A percentile compares a stretch with the other conserved stretches of the same genome.
These are phyloP conservation scores for Penicillium coprophilum DNA, from an alignment of 495 filamentous ascomycete species.

Conservation along the genomic window DNA sequence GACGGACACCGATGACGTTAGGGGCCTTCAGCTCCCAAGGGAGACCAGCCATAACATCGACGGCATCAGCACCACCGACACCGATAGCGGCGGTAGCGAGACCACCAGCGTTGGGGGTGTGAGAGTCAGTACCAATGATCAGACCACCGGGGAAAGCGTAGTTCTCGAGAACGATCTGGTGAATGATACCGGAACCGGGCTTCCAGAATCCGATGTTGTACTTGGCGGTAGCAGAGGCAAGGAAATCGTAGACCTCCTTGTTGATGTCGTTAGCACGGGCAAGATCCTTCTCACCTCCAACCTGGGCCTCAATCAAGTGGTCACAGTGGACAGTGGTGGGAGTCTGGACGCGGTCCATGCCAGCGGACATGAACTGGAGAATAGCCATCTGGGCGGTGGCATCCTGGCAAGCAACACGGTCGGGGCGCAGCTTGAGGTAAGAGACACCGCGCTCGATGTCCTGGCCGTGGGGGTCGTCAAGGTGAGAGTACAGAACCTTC, in stretches of 20 bases:
- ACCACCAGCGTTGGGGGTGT: constrained; percentile 98
- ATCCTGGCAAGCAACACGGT: constrained; percentile 99
- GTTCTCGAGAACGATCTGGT: constrained; percentile 98
- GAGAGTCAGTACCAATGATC: constrained; percentile 97
- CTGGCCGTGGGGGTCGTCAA: constrained; percentile 94
- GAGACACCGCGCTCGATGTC: constrained; percentile 94
- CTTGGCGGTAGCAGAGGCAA: constrained; percentile 91
- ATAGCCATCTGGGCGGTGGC: constrained; percentile 99
- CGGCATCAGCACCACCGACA: constrained; percentile 98
- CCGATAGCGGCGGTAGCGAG: constrained; percentile 94
- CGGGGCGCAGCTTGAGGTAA: constrained; percentile 93
- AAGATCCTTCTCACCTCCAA: constrained; percentile 93
- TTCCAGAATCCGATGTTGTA: constrained; percentile 99
- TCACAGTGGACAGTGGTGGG: constrained; percentile 98
- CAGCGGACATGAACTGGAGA: constrained; percentile 98
- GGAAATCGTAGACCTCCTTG: constrained; percentile 99
- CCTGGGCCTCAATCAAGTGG: constrained; percentile 97
- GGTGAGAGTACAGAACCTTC: constrained; percentile 98
- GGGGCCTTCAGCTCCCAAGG: constrained; percentile 99
- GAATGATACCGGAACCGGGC: constrained; percentile 98
- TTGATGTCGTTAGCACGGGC: constrained; percentile 89
- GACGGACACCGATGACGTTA: constrained; percentile 92
- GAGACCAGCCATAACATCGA: constrained; percentile 97
- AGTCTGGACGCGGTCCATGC: constrained; percentile 91
- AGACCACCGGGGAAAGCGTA: constrained; percentile 98